Evolutionary conservation across 2,329 filamentous ascomycete genomes (phyloP).

Genomic region (Verruconis gallopava): DNA sequence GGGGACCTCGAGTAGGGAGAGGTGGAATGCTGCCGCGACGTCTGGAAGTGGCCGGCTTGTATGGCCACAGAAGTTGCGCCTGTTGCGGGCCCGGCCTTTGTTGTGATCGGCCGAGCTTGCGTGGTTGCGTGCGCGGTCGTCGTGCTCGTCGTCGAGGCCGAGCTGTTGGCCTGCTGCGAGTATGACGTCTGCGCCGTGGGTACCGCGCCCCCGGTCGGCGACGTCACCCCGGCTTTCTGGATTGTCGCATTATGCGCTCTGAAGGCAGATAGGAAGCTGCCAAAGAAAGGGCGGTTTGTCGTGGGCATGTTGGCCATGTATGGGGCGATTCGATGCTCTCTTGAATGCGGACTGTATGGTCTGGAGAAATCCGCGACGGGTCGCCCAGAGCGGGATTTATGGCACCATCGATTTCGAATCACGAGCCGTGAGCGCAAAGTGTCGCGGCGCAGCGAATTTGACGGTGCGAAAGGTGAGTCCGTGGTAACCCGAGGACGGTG

Average conservation of each 20-base stretch:
- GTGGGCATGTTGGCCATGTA: conserved; percentile 15
- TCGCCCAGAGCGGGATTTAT: too few relatives aligned
- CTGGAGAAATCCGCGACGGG: too few relatives aligned
- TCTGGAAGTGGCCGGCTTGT: conserved; percentile 27
- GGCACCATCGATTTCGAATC: too few relatives aligned
- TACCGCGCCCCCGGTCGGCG: conserved; percentile 22
- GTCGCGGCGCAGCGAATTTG: too few relatives aligned
- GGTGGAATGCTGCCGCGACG: conserved; percentile 22
- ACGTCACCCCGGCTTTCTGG: conserved; percentile 37
- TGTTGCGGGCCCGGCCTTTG: conserved; percentile 15
- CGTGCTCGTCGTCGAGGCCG: conserved; percentile 27
- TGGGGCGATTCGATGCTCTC: too few relatives aligned
- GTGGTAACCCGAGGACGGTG: not conserved
- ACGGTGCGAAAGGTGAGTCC: too few relatives aligned
- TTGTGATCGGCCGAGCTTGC: conserved; percentile 12
- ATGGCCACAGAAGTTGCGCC: conserved; percentile 26
- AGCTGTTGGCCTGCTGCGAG: conserved; percentile 23
- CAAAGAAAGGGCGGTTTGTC: conserved; percentile 52
- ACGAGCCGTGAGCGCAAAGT: too few relatives aligned
- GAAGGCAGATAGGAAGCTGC: conserved; percentile 55
- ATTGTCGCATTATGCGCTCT: conserved; percentile 45
- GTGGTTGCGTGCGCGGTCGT: conserved; percentile 15
- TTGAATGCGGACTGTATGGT: too few relatives aligned
- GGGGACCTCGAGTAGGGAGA: conserved; percentile 23
- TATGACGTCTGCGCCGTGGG: conserved; percentile 23